These are phyloP conservation scores for Ceriops decandra DNA, from an alignment of 345 rosid species.

Conservation along the genomic window DNA sequence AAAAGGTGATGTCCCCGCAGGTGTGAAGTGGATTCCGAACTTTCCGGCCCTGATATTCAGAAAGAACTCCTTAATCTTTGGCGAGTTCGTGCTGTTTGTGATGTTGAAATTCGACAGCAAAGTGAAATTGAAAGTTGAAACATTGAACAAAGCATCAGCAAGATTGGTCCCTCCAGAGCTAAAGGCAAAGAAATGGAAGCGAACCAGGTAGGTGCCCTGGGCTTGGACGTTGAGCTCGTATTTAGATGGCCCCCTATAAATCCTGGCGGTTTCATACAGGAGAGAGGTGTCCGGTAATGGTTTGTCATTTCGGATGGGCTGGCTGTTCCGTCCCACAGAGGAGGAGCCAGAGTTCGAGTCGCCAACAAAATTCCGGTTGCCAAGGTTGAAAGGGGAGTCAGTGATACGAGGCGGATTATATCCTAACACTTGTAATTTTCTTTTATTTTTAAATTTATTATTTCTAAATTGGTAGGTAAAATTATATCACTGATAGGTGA, in stretches of 20 bases:
- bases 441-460: too few species aligned
- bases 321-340: conserved; percentile 5
- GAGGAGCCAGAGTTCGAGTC: conserved; percentile 11
- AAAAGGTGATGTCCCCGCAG: not conserved
- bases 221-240: conserved; percentile 31
- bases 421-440: too few species aligned
- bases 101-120: conserved; percentile 29
- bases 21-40: conserved; percentile 17
- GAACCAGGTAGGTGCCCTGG: conserved; percentile 39
- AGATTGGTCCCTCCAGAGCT: conserved; percentile 18
- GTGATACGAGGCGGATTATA: too few species aligned
- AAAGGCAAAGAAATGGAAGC: conserved; percentile 40
- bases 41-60: conserved; percentile 18
- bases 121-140: conserved; percentile 31
- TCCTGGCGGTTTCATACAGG: conserved; percentile 48
- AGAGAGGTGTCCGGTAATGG: not conserved
- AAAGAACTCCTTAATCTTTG: conserved; percentile 42
- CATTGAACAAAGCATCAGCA: conserved; percentile 33
- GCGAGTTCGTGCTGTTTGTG: conserved; percentile 9
- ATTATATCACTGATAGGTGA: too few species aligned
- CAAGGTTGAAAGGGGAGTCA: not conserved
- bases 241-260: conserved; percentile 29
- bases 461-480: too few species aligned
- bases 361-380: conserved; percentile 14
- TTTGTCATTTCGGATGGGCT: conserved; percentile 2